These are phyloP conservation scores for Phytophthora meadii DNA, from an alignment of 352 stramenopile genomes.

Conservation along the genomic window DNA sequence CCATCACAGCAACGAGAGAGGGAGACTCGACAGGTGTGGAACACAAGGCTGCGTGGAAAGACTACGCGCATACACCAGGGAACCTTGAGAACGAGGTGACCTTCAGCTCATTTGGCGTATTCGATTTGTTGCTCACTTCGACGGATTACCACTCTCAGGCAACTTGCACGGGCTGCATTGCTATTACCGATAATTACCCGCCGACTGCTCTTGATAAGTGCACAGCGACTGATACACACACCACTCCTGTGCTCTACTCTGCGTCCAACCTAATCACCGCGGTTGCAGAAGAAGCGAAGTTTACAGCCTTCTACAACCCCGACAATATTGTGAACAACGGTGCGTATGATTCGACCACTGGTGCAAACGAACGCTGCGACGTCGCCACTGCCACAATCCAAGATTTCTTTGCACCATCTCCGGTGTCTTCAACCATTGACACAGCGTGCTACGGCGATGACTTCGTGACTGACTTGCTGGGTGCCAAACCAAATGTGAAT, in stretches of 20 bases:
- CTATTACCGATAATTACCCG: slow-evolving; percentile 33
- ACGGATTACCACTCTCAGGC: slow-evolving; percentile 26
- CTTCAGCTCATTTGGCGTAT: slow-evolving; percentile 37
- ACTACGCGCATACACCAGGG: slow-evolving; percentile 3
- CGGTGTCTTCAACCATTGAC: slow-evolving; percentile 2
- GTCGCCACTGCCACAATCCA: slow-evolving; percentile 4
- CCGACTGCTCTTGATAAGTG: slow-evolving; percentile 8
- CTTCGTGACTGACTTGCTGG: slow-evolving; percentile 15
- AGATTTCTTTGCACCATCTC: slow-evolving; percentile 16
- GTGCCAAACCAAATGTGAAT: background rate
- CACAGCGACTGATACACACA: background rate
- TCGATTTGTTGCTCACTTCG: slow-evolving; percentile 31
- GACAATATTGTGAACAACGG: slow-evolving; percentile 13
- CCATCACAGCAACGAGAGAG: slow-evolving; percentile 19
- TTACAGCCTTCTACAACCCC: slow-evolving; percentile 17
- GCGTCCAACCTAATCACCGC: slow-evolving; percentile 10
- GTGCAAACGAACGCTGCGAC: slow-evolving; percentile 20
- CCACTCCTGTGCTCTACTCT: slow-evolving; percentile 1
- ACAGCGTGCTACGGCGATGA: slow-evolving; percentile 10
- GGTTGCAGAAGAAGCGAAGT: slow-evolving; percentile 19
- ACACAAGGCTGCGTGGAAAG: slow-evolving; percentile 16
- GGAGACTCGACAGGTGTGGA: background rate
- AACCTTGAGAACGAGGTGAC: slow-evolving; percentile 24
- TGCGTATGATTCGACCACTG: slow-evolving; percentile 6
- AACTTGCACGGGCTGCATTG: slow-evolving; percentile 32